Percentiles rank a stretch among this genome's conserved stretches.
These are phyloP conservation scores for Tothia fuscella DNA, from an alignment of 2,329 filamentous ascomycete species.

Conservation along the genomic window DNA sequence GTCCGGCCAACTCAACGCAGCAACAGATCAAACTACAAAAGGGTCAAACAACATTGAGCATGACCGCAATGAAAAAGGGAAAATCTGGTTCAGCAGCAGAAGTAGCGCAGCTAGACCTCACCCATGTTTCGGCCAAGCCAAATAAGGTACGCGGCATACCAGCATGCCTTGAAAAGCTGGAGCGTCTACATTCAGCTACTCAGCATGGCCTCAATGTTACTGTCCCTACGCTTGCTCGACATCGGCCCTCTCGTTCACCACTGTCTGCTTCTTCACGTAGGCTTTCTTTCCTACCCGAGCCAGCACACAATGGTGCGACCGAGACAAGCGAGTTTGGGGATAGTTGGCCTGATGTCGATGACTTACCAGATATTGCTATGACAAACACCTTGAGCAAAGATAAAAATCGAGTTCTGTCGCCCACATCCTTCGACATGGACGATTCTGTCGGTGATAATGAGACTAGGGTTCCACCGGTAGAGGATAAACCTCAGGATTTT, in stretches of 20 bases:
- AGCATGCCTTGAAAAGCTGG: not conserved
- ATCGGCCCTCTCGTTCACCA: not conserved
- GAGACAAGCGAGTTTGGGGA: not conserved
- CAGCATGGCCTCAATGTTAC: not conserved
- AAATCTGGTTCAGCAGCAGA: not conserved
- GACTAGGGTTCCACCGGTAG: too few relatives aligned
- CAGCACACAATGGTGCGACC: not conserved
- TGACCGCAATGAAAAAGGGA: not conserved
- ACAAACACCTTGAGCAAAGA: not conserved
- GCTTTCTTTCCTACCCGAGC: not conserved
- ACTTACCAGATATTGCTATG: not conserved
- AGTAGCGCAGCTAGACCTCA: conserved; percentile 1
- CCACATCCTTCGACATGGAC: not conserved
- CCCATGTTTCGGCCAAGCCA: not conserved
- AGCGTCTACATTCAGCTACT: not conserved
- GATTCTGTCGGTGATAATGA: conserved; percentile 4
- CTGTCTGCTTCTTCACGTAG: too few relatives aligned
- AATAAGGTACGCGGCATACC: not conserved
- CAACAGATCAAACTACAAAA: not conserved
- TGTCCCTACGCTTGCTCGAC: not conserved
- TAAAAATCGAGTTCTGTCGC: not conserved
- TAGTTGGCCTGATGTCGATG: not conserved
- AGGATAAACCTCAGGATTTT: too few relatives aligned
- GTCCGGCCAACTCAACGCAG: not conserved
- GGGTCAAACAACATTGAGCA: conserved; percentile 4